Base-by-base conservation (phyloP, 1,139 yeast genomes). In the Suhomyces choctaworum region DNA sequence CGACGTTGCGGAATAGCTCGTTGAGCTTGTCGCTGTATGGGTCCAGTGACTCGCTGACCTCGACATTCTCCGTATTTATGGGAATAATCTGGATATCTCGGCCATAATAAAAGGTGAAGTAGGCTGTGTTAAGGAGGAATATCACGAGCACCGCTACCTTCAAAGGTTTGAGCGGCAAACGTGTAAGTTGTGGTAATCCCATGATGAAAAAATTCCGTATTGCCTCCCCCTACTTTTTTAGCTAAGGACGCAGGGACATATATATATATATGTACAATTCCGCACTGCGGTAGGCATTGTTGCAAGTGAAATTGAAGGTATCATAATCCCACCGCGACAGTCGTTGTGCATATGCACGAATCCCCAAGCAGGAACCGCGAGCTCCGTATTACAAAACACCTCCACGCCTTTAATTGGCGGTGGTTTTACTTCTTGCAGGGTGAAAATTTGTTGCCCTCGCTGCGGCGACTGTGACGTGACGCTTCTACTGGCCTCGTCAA, bases 1-100 rank as follows among this genome's bases (percentile, higher is more conserved):
- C 29, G 7, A 50, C 45, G 23, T 29, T 13, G 8, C 27, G 11
- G 32, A 48, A 41, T 3, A 32, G 31, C 5, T 27, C 21, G 3
- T 23, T 27, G 8, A 44, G 20, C 5, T 27, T 16, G 20, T 40
- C 32, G 3, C 29, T 31, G 19, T 16, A 27, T 3, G 33, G 20
- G 20, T 6, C 20, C n/a, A n/a, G n/a, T 8, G 6, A 7, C 8
- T 17, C 20, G 6, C 8, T 6, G 8, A 17, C 20, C 8, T 6
- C 20, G 7, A 7, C 20, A 7, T 29, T 23, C 9, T 20, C 27
- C 13, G 21, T 20, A 11, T 10, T 12, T 6, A 32, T 26, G n/a
- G 22, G 28, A 4, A 28, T 13, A 8, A 29, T 15, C 12, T 26
- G 23, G 11, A 17, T 5, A 7, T 34, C 37, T 17, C 22, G 22